phyloP scores from a whole-genome alignment of 2,329 filamentous ascomycete genomes.

The Alternaria brassicae region DNA sequence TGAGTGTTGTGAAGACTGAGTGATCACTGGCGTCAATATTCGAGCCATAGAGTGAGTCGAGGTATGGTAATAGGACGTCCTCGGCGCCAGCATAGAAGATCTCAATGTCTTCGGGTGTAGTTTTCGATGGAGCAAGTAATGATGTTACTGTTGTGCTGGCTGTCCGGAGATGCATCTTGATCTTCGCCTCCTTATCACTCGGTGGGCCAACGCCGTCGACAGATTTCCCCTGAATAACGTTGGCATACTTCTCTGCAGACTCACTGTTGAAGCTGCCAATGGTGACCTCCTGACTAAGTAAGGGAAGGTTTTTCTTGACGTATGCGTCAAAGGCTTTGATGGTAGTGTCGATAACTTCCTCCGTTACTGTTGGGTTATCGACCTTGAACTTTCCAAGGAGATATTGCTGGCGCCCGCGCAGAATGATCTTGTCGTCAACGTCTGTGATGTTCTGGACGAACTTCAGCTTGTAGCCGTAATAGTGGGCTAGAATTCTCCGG shows the following conservation, averaged over 20 bases:
- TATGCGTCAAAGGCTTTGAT: constrained; percentile 63
- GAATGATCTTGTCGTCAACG: constrained; percentile 64
- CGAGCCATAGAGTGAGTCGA: constrained; percentile 70
- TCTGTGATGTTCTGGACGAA: constrained; percentile 95
- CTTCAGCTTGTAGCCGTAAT: constrained; percentile 81
- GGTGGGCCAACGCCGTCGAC: constrained; percentile 62
- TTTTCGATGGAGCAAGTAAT: constrained; percentile 47
- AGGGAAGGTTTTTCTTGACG: constrained; percentile 71
- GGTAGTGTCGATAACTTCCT: constrained; percentile 58
- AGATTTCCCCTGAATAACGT: constrained; percentile 62
- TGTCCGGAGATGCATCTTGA: constrained; percentile 85
- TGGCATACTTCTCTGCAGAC: constrained; percentile 60
- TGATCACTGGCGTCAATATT: constrained; percentile 67
- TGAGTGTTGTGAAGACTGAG: constrained; percentile 85
- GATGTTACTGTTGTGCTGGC: constrained; percentile 62
- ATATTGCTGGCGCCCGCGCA: constrained; percentile 76
- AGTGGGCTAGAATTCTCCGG: constrained; percentile 79
- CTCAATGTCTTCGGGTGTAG: constrained; percentile 43
- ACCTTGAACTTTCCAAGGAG: constrained; percentile 73
- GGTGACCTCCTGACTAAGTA: constrained; percentile 55
- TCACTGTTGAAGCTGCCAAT: constrained; percentile 58
- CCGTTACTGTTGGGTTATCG: constrained; percentile 54
- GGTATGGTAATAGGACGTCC: constrained; percentile 79
- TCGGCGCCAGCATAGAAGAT: constrained; percentile 66
- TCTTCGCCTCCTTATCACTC: constrained; percentile 81